phyloP scores from a whole-genome alignment of 768 basidiomycete species.

The Lactarius akahatsu region DNA sequence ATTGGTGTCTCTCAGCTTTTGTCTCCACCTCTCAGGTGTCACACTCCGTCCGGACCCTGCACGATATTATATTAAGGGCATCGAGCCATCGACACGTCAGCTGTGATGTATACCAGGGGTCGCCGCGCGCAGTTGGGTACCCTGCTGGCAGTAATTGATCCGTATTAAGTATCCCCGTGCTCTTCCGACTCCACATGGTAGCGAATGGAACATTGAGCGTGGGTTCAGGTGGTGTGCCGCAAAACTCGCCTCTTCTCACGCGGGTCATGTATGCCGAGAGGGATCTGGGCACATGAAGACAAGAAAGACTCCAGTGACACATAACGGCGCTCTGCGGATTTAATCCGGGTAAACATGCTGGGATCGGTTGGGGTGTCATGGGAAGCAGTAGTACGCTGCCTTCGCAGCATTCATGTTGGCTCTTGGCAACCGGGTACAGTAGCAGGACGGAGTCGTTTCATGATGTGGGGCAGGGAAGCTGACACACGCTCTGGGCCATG shows the following conservation, averaged over 20 bases:
- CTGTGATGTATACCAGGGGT: not conserved
- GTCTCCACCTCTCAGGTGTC: not conserved
- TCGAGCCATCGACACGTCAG: not conserved
- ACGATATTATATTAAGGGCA: too few species aligned
- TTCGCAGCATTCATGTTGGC: too few species aligned
- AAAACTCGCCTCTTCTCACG: not conserved
- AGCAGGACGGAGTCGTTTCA: not conserved
- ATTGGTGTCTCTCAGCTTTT: not conserved
- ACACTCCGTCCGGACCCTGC: not conserved
- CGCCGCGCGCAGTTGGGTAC: too few species aligned
- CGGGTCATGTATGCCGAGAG: not conserved
- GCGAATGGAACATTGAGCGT: not conserved
- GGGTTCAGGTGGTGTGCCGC: not conserved
- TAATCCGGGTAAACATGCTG: not conserved
- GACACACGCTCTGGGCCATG: too few species aligned
- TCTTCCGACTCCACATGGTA: not conserved
- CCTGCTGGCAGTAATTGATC: not conserved
- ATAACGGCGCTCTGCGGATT: not conserved
- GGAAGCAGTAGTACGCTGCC: not conserved
- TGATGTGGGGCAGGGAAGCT: too few species aligned
- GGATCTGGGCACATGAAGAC: not conserved
- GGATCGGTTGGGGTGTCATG: too few species aligned
- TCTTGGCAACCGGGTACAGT: too few species aligned
- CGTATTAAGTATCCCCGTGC: too few species aligned
- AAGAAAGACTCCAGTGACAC: not conserved